A percentile compares a stretch with the other conserved stretches of the same genome.
Evolutionary conservation across 192 early-diverging fungal species (phyloP).

Genomic region (Cladochytrium replicatum): DNA sequence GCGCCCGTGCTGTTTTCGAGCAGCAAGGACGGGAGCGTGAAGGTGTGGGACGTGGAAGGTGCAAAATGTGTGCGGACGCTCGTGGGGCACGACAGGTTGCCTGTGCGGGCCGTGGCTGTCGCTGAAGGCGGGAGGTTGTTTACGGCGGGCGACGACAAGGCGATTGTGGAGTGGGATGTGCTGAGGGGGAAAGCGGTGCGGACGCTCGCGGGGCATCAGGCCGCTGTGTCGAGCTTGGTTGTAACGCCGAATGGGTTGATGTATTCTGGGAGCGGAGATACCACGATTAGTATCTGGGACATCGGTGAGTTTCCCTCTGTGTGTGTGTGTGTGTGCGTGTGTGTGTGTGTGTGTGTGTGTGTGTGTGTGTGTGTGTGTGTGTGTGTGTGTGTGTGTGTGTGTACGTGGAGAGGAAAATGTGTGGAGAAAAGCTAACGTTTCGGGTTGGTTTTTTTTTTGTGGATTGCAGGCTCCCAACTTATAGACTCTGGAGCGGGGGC

Average conservation of each 20-base stretch:
- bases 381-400: no score
- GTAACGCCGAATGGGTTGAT: conserved; percentile 10
- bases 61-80: no score
- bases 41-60: conserved; percentile 18
- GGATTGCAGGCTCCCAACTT: not conserved
- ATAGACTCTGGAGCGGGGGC: not conserved
- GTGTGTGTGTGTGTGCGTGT: no score
- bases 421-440: no score
- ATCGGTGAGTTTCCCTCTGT: conserved; percentile 7
- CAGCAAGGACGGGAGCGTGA: conserved; percentile 18
- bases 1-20: conserved; percentile 16
- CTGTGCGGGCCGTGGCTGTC: conserved; percentile 19
- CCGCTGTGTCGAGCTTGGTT: not conserved
- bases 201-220: conserved; percentile 11
- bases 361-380: no score
- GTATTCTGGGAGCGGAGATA: conserved; percentile 15
- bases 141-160: conserved; percentile 20
- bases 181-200: conserved; percentile 1
- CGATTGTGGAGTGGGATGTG: conserved; percentile 36
- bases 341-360: no score
- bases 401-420: no score
- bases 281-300: conserved; percentile 23
- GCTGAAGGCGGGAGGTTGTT: conserved; percentile 22
- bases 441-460: conserved; percentile 3
- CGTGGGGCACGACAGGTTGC: conserved; percentile 2